phyloP scores from a whole-genome alignment of 306 rosid genomes.

The Benincasa hispida region DNA sequence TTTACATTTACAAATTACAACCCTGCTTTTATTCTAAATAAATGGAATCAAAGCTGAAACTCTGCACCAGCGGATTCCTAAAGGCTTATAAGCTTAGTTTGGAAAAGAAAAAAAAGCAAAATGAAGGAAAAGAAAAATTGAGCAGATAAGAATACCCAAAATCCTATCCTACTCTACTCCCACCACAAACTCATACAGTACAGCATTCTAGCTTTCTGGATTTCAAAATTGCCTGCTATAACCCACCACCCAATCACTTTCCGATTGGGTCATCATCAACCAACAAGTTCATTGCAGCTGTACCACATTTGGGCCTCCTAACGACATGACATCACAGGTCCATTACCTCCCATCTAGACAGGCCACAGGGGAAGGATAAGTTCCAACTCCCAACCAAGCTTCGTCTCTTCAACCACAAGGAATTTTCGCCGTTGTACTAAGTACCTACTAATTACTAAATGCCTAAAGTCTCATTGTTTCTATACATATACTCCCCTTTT shows the following conservation, averaged over 20 bases:
- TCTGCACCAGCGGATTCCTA: background rate
- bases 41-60: constrained; percentile 3
- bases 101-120: background rate
- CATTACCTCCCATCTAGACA: constrained; percentile 1
- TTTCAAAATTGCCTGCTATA: constrained; percentile 10
- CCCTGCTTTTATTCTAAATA: background rate
- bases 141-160: background rate
- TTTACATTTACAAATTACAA: constrained; percentile 1
- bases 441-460: too few species aligned
- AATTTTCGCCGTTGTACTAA: constrained; percentile 10
- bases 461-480: background rate
- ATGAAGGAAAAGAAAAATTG: background rate
- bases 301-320: background rate
- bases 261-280: background rate
- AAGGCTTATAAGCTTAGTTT: background rate
- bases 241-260: constrained; percentile 1
- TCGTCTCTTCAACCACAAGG: constrained; percentile 4
- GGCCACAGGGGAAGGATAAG: background rate
- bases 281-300: background rate
- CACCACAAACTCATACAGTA: background rate
- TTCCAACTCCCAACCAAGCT: background rate
- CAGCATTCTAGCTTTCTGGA: background rate
- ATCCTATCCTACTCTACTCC: background rate
- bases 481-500: background rate
- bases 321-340: constrained; percentile 2